These are phyloP conservation scores for Colletotrichum sansevieriae DNA, from an alignment of 2,329 filamentous ascomycete genomes.

Conservation along the genomic window DNA sequence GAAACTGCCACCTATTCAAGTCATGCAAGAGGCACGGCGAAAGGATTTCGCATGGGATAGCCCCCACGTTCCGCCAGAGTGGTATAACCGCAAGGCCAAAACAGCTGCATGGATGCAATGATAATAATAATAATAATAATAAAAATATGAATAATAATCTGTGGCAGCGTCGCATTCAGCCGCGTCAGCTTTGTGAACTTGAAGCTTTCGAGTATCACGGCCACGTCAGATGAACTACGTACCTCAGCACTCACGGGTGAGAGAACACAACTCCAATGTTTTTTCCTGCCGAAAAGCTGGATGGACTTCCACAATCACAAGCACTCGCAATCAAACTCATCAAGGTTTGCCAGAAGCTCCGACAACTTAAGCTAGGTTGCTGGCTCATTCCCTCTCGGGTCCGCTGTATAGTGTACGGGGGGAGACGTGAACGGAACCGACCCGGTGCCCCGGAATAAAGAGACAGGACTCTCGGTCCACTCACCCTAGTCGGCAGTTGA, in stretches of 20 bases:
- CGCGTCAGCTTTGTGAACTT: too few species aligned
- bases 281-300: not conserved
- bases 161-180: too few species aligned
- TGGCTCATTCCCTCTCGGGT: constrained; percentile 1
- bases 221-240: constrained; percentile 20
- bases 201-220: not conserved
- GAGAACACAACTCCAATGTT: not conserved
- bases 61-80: too few species aligned
- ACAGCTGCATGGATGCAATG: too few species aligned
- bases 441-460: constrained; percentile 22
- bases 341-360: constrained; percentile 3
- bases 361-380: not conserved
- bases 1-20: too few species aligned
- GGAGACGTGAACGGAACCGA: not conserved
- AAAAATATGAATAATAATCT: too few species aligned
- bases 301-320: not conserved
- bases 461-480: constrained; percentile 14
- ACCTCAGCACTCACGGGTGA: not conserved
- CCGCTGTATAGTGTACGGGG: not conserved
- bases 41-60: too few species aligned
- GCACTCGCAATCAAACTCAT: not conserved
- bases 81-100: too few species aligned
- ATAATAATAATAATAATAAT: too few species aligned
- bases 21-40: too few species aligned
- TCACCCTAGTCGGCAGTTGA: constrained; percentile 20